Conservation (phyloP, 768 basidiomycete species). For the Mycena galopus region DNA sequence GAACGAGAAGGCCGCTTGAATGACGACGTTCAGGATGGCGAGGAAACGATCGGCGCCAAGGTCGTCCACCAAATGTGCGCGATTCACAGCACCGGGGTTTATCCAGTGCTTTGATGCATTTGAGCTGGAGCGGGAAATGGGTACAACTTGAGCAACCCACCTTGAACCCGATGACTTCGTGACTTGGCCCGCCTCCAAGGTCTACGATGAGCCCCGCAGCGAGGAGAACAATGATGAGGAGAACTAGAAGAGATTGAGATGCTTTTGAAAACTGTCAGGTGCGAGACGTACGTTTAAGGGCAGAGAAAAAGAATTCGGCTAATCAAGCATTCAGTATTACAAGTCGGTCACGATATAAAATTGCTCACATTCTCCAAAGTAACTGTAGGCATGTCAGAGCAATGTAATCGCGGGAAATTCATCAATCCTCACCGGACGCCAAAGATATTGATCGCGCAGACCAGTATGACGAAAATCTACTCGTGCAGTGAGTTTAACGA, state of each 20-base stretch:
- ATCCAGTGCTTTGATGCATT: conserved; percentile 68
- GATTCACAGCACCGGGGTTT: conserved; percentile 72
- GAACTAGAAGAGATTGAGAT: conserved; percentile 50
- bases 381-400: conserved; percentile 47
- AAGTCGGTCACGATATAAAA: not conserved
- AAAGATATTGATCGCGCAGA: conserved; percentile 75
- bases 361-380: conserved; percentile 75
- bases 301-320: conserved; percentile 77
- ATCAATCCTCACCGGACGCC: conserved; percentile 67
- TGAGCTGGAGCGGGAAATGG: not conserved
- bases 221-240: conserved; percentile 72
- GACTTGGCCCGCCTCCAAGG: conserved; percentile 81
- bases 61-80: conserved; percentile 56
- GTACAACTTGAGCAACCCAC: conserved; percentile 51
- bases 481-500: not conserved
- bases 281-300: conserved; percentile 68
- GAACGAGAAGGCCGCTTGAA: conserved; percentile 79
- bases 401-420: not conserved
- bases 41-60: conserved; percentile 63
- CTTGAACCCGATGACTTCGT: conserved; percentile 76
- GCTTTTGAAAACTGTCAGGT: not conserved
- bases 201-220: conserved; percentile 77
- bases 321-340: conserved; percentile 6
- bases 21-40: conserved; percentile 57
- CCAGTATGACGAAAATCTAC: conserved; percentile 65